Percentiles rank a stretch among this genome's conserved stretches.
These are phyloP conservation scores for Voacanga thouarsii DNA, from an alignment of 257 asterid genomes.

Conservation along the genomic window DNA sequence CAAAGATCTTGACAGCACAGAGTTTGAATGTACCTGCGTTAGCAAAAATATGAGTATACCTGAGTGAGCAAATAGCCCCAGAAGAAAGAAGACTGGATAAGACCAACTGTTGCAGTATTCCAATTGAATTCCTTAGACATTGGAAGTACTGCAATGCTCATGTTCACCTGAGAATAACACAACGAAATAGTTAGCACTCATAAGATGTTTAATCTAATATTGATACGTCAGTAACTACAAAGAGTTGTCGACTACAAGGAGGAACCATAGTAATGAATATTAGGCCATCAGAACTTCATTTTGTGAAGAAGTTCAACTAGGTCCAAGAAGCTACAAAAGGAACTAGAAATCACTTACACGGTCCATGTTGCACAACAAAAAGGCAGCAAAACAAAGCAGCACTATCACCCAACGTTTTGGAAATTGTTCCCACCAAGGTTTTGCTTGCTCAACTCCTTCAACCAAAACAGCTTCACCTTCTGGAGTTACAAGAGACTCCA, in stretches of 20 bases:
- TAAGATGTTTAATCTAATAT: neutral
- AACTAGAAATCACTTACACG: slow-evolving; percentile 54
- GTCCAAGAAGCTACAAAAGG: slow-evolving; percentile 1
- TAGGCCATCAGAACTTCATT: neutral
- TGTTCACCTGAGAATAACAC: slow-evolving; percentile 67
- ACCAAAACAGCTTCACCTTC: slow-evolving; percentile 53
- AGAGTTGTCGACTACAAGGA: neutral
- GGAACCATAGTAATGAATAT: neutral
- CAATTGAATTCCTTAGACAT: slow-evolving; percentile 98
- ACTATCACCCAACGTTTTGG: slow-evolving; percentile 96
- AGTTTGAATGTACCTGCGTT: slow-evolving; percentile 64
- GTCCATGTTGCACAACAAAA: slow-evolving; percentile 97
- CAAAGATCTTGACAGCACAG: slow-evolving; percentile 7
- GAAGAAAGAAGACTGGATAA: slow-evolving; percentile 96
- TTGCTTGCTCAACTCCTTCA: slow-evolving; percentile 43
- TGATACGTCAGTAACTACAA: neutral
- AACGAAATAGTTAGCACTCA: neutral
- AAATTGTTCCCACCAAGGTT: slow-evolving; percentile 70
- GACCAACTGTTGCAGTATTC: slow-evolving; percentile 97
- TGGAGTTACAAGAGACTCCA: slow-evolving; percentile 46
- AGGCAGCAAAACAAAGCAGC: slow-evolving; percentile 87
- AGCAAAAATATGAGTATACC: slow-evolving; percentile 40
- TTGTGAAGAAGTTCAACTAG: neutral
- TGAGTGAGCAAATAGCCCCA: slow-evolving; percentile 99
- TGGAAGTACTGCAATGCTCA: slow-evolving; percentile 99